phyloP scores from a whole-genome alignment of 257 asterid genomes.

The Fraxinus quadrangulata region DNA sequence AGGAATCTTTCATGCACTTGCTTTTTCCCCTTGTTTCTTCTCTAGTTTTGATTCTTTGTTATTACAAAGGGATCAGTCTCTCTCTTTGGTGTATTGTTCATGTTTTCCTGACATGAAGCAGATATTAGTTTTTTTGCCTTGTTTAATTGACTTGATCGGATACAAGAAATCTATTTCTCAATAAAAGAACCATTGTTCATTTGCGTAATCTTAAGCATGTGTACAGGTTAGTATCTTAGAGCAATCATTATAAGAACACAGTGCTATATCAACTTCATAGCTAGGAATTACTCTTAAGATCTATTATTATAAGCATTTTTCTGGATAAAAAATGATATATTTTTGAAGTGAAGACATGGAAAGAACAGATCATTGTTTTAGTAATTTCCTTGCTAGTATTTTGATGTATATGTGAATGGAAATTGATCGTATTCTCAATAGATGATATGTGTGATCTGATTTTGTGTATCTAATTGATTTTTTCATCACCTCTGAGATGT shows the following conservation, averaged over 20 bases:
- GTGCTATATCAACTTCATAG: conserved; percentile 5
- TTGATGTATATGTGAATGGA: background rate
- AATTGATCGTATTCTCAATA: background rate
- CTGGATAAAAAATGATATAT: background rate
- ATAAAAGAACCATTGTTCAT: background rate
- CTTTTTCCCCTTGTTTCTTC: background rate
- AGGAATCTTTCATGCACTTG: background rate
- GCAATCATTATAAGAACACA: conserved; percentile 5
- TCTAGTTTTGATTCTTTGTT: background rate
- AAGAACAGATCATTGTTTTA: background rate
- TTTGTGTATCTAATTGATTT: background rate
- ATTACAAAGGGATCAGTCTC: background rate
- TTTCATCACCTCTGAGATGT: background rate
- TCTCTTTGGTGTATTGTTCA: background rate
- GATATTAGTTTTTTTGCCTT: background rate
- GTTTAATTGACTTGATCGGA: conserved; percentile 4
- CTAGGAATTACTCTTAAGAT: background rate
- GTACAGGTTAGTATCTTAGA: conserved; percentile 6
- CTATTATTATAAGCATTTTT: background rate
- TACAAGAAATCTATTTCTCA: background rate
- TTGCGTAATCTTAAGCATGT: background rate
- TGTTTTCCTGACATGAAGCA: background rate
- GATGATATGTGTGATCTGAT: background rate
- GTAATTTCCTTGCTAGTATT: background rate
- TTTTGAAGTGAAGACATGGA: background rate